These are phyloP conservation scores for Dalbergia cultrata DNA, from an alignment of 306 rosid species.

Conservation along the genomic window DNA sequence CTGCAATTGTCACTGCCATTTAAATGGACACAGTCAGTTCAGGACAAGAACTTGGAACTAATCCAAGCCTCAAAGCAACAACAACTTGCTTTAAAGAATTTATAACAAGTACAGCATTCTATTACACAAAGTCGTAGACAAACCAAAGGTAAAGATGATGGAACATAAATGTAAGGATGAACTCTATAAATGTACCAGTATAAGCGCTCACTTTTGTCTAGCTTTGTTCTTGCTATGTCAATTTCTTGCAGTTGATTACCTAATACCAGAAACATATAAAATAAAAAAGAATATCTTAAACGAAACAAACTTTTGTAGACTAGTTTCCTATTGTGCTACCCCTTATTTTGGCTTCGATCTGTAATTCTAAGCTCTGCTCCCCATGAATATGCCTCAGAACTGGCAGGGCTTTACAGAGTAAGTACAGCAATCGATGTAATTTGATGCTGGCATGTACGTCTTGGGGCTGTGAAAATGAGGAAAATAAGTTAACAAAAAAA, in stretches of 20 bases:
- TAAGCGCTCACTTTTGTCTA: constrained; percentile 63
- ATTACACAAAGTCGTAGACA: constrained; percentile 35
- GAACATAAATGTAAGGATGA: constrained; percentile 36
- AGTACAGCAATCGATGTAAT: constrained; percentile 58
- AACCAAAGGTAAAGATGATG: constrained; percentile 7
- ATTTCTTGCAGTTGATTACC: constrained; percentile 64
- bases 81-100: neutral
- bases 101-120: constrained; percentile 31
- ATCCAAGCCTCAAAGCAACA: constrained; percentile 27
- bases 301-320: neutral
- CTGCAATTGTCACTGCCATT: constrained; percentile 68
- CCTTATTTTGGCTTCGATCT: constrained; percentile 62
- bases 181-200: constrained; percentile 63
- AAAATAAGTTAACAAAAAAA: neutral
- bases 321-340: constrained; percentile 49
- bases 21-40: constrained; percentile 36
- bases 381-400: constrained; percentile 66
- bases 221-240: constrained; percentile 59
- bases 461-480: constrained; percentile 50
- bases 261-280: constrained; percentile 42
- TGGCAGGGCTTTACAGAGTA: constrained; percentile 67
- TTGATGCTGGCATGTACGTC: constrained; percentile 50
- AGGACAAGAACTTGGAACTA: constrained; percentile 10
- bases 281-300: neutral
- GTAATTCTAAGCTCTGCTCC: constrained; percentile 70